Conservation (phyloP, 2,329 filamentous ascomycete species). For the Penicillium sp. region DNA sequence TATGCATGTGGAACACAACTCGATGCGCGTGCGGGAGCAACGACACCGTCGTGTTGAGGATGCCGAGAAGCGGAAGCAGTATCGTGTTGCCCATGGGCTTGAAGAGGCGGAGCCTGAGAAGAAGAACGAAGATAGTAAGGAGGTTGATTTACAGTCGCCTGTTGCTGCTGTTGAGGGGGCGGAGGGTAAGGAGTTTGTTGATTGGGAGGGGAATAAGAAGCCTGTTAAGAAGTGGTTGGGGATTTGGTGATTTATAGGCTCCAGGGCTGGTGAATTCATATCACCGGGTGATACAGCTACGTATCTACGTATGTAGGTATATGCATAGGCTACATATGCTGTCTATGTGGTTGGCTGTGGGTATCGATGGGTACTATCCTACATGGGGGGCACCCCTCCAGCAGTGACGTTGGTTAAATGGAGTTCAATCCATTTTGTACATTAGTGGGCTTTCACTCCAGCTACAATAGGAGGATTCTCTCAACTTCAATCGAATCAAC, state of each 20-base stretch:
- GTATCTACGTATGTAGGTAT: background rate
- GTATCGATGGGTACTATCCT: background rate
- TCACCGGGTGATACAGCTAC: background rate
- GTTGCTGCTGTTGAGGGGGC: slow-evolving; percentile 39
- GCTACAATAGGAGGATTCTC: slow-evolving; percentile 3
- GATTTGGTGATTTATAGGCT: slow-evolving; percentile 60
- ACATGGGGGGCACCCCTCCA: background rate
- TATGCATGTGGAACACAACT: slow-evolving; percentile 72
- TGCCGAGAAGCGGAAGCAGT: slow-evolving; percentile 80
- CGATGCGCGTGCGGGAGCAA: slow-evolving; percentile 67
- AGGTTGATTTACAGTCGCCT: slow-evolving; percentile 40
- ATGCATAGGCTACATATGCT: background rate
- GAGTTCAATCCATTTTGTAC: slow-evolving; percentile 13
- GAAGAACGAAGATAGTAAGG: slow-evolving; percentile 28
- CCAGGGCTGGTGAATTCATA: background rate
- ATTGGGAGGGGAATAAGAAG: slow-evolving; percentile 47
- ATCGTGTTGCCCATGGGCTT: slow-evolving; percentile 80
- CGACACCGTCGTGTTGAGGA: slow-evolving; percentile 76
- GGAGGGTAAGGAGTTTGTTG: slow-evolving; percentile 35
- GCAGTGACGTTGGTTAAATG: background rate
- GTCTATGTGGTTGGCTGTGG: background rate
- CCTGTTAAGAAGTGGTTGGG: slow-evolving; percentile 79
- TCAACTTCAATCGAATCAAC: slow-evolving; percentile 8
- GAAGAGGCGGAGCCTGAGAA: slow-evolving; percentile 51
- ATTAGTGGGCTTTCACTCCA: slow-evolving; percentile 8